These are phyloP conservation scores for Panellus pusillus DNA, from an alignment of 768 basidiomycete genomes.

Conservation along the genomic window DNA sequence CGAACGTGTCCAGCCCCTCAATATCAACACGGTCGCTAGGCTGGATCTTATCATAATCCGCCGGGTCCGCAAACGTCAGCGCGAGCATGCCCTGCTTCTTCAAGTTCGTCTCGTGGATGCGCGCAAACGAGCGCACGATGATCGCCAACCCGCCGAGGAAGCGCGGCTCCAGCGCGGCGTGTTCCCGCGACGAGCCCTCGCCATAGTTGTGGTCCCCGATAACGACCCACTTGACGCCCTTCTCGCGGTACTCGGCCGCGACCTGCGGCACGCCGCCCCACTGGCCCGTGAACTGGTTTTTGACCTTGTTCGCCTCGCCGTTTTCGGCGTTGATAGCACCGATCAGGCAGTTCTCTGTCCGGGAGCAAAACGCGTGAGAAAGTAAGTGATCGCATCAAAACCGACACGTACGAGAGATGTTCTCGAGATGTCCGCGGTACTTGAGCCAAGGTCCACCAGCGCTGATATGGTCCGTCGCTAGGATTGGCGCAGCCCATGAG, in stretches of 20 bases:
- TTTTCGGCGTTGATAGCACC: conserved; percentile 97
- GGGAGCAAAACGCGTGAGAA: conserved; percentile 11
- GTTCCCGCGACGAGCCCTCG: conserved; percentile 97
- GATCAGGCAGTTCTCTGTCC: conserved; percentile 90
- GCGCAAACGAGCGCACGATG: conserved; percentile 95
- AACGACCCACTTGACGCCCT: conserved; percentile 95
- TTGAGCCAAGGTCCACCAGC: conserved; percentile 99
- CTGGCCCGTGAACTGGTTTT: conserved; percentile 86
- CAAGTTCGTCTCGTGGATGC: conserved; percentile 97
- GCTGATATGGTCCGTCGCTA: conserved; percentile 90
- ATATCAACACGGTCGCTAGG: conserved; percentile 90
- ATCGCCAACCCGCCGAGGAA: conserved; percentile 95
- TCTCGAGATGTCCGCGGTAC: conserved; percentile 97
- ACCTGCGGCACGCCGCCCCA: conserved; percentile 84
- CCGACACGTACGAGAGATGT: conserved; percentile 80
- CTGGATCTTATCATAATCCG: conserved; percentile 91
- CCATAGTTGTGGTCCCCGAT: conserved; percentile 96
- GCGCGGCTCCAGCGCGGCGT: conserved; percentile 94
- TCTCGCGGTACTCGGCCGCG: conserved; percentile 85
- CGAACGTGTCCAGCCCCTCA: conserved; percentile 83
- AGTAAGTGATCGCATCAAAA: background rate
- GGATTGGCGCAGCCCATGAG: conserved; percentile 4
- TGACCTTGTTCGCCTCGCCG: conserved; percentile 93
- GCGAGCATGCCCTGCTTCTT: conserved; percentile 99
- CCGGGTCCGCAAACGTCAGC: conserved; percentile 87